Base-by-base conservation (phyloP, 2,329 filamentous ascomycete species). In the Trichoderma sp. region DNA sequence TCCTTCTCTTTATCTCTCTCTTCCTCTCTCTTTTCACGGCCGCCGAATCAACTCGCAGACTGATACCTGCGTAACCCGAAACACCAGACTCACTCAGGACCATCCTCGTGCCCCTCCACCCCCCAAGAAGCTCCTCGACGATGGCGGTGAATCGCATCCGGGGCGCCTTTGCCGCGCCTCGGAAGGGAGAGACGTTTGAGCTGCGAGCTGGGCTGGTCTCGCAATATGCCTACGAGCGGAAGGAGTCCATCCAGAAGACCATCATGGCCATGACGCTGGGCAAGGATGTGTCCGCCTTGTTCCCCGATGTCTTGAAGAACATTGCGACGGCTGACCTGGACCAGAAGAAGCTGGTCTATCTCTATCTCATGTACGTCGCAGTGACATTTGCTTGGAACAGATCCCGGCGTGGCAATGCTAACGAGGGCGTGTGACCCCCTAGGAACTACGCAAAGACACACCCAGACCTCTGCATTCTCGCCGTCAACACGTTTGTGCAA, bases 381-480 rank as follows among this genome's bases (percentile, higher is more conserved):
- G 11, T 14, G 47, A 24, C 11, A 24, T 53, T 53, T 53, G 47
- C 21, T 5, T 1, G 11, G 14, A 24, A 1, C 47, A 53, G 47
- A 12, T 53, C 5, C n/a, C 11, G 21, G n/a, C 47, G 1, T 24
- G 47, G 51, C 39, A 15, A 62, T 21, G 32, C 57, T 60, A 51
- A 71, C 56, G 11, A 21, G 9, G 57, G 11, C 30, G 18, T 21
- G 30, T 53, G 28, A 24, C 26, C 57, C 12, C 34, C 2, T 60
- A 97, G 94, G 94, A 99, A 99, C 83, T 99, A 99, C 83, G 96
- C 96, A 78, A 99, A 99, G 86, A 97, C 95, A 76, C 96, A 99
- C 83, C 96, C 96, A 36, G 96, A 99, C 80, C 90, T 99, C 43
- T 99, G 96, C 82, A 99, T 99, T 83, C 90, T 99, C 77, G 96